These are phyloP conservation scores for Suhomyces bribrorum DNA, from an alignment of 1,139 yeast genomes.

Conservation along the genomic window DNA sequence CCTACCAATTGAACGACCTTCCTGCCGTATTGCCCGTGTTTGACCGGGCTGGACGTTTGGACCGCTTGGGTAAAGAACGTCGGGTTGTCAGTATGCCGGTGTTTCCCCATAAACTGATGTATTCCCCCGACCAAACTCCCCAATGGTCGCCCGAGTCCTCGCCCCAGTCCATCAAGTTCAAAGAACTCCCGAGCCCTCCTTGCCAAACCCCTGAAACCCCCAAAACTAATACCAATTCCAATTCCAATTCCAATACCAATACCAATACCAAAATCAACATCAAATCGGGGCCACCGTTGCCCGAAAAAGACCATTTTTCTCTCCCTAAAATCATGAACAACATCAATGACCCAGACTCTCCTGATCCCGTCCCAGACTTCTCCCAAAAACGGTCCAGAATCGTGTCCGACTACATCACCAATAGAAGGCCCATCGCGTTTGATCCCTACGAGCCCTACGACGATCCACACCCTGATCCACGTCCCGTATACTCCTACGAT, in stretches of 20 bases:
- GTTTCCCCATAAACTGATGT: conserved; percentile 2
- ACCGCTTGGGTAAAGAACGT: conserved; percentile 20
- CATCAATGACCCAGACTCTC: not conserved
- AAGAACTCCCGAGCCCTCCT: conserved; percentile 1
- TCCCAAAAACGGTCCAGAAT: not conserved
- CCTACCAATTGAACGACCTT: conserved; percentile 28
- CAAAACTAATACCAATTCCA: no score
- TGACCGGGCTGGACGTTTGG: conserved; percentile 25
- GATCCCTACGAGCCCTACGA: not conserved
- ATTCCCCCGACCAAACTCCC: conserved; percentile 1
- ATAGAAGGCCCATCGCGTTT: not conserved
- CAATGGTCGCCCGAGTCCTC: conserved; percentile 1
- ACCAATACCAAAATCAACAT: no score
- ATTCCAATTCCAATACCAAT: no score
- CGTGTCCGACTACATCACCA: not conserved
- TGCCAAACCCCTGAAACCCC: no score
- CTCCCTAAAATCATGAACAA: not conserved
- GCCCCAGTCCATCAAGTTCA: conserved; percentile 1
- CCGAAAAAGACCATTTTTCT: no score
- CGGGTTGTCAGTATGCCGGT: conserved; percentile 30
- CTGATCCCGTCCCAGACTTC: not conserved
- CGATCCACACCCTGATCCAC: not conserved
- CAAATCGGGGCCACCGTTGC: no score
- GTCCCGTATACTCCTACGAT: no score
- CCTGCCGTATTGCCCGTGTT: conserved; percentile 35